Base-by-base conservation (phyloP, 441 rosid genomes). In the California macrophylla region DNA sequence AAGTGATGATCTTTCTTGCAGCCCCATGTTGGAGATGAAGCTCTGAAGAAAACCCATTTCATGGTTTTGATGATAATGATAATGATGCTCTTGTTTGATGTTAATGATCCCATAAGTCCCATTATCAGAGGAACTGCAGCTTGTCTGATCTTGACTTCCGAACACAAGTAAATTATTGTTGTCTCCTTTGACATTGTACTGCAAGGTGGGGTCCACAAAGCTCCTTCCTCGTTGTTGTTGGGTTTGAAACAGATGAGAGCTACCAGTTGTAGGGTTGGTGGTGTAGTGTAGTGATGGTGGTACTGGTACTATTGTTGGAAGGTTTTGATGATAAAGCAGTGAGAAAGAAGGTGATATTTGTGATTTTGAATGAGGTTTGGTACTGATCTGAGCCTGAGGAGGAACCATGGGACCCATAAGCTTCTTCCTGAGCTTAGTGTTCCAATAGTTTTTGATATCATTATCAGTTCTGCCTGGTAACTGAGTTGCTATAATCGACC, bases 91-190 rank as follows among this genome's bases (percentile, higher is more conserved):
- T 77, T 85, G 84, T 40, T 82, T 83, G 73, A 82, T 76, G 70
- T 77, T 84, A 45, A 77, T 74, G 13, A 38, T 10, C 45, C 77
- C 78, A 32, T 79, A 76, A 72, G 84, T 85, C 15, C 82, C 87
- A 9, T 38, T 38, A 56, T 83, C 88, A 34, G 89, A 84, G 40
- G 86, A 84, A 32, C 84, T 83, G 75, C 85, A 80, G 47, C 87
- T 84, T 58, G 79, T 75, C 73, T 82, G 56, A 50, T 50, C 84
- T 38, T 38, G 45, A 69, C 84, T 79, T 30, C 90, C 86, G 79
- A 84, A 84, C 65, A 74, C 66, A n/a, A 88, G 69, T 16, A 83
- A 66, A 68, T 82, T 79, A 4, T n/a, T 50, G 21, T 50, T 50
- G 56, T 50, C 10, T 18, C 16, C 56, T 16, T 16, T 16, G 6